A percentile compares a stretch with the other conserved stretches of the same genome.
phyloP scores from a whole-genome alignment of 805 yeast species.

The Saturnispora quitensis region DNA sequence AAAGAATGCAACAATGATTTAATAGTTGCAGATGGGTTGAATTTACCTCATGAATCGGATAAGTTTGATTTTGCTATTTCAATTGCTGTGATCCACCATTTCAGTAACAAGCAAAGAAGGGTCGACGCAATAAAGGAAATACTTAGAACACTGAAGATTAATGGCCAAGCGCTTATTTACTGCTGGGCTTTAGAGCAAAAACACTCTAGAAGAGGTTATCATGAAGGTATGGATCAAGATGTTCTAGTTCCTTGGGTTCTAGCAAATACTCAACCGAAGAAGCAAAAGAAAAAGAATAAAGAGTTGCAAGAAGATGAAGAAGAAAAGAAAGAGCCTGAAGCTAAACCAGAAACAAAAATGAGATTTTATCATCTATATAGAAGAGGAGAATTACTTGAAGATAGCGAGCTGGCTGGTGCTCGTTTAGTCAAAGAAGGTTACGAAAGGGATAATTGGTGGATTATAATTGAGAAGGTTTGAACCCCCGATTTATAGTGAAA shows the following conservation, averaged over 20 bases:
- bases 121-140: constrained; percentile 66
- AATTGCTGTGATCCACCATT: constrained; percentile 94
- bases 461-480: constrained; percentile 32
- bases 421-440: constrained; percentile 63
- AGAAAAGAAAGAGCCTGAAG: constrained; percentile 10
- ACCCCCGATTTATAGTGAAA: constrained; percentile 2
- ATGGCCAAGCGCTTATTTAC: constrained; percentile 72
- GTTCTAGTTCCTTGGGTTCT: constrained; percentile 94
- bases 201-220: constrained; percentile 79
- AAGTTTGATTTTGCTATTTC: constrained; percentile 76
- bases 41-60: constrained; percentile 43
- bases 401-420: constrained; percentile 67
- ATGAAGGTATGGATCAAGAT: constrained; percentile 88
- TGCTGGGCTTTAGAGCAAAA: constrained; percentile 98
- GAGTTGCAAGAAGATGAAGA: constrained; percentile 19
- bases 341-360: constrained; percentile 46
- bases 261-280: constrained; percentile 38
- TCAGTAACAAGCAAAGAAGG: constrained; percentile 76
- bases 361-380: constrained; percentile 84
- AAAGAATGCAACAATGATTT: constrained; percentile 37
- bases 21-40: constrained; percentile 73
- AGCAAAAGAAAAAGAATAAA: constrained; percentile 19
- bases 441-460: constrained; percentile 95
- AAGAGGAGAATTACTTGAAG: constrained; percentile 72
- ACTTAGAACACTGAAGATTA: constrained; percentile 39